phyloP scores from a whole-genome alignment of 768 basidiomycete species.

The Suillus subalutaceus region DNA sequence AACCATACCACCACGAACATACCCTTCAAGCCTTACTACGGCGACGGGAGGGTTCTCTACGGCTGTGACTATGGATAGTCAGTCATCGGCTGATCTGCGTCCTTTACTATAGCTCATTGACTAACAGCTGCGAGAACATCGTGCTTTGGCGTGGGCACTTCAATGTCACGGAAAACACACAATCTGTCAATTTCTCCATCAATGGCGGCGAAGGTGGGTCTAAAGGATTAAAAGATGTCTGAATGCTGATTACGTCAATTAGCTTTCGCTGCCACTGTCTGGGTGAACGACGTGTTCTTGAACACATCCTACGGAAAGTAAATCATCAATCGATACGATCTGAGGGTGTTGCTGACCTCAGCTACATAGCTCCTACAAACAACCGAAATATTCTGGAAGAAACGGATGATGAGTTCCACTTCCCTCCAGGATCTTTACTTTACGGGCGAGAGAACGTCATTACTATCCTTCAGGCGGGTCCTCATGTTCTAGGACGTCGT shows the following conservation, averaged over 20 bases:
- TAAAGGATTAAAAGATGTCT: neutral
- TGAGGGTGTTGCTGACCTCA: neutral
- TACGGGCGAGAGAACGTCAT: slow-evolving; percentile 69
- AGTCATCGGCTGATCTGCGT: slow-evolving; percentile 27
- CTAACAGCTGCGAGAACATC: slow-evolving; percentile 73
- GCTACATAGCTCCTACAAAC: slow-evolving; percentile 60
- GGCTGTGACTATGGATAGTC: slow-evolving; percentile 89
- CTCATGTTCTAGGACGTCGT: neutral
- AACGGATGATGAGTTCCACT: slow-evolving; percentile 65
- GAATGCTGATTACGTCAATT: neutral
- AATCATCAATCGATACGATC: slow-evolving; percentile 22
- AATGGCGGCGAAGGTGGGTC: slow-evolving; percentile 75
- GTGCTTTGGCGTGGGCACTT: slow-evolving; percentile 88
- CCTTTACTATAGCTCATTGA: slow-evolving; percentile 13
- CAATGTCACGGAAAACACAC: slow-evolving; percentile 57
- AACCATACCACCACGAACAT: slow-evolving; percentile 75
- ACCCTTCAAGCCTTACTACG: slow-evolving; percentile 68
- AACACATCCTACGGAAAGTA: slow-evolving; percentile 77
- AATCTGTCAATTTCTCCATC: slow-evolving; percentile 72
- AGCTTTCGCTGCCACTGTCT: slow-evolving; percentile 83
- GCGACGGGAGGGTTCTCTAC: slow-evolving; percentile 78
- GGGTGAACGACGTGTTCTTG: slow-evolving; percentile 75
- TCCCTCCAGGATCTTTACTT: slow-evolving; percentile 58
- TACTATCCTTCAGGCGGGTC: slow-evolving; percentile 68
- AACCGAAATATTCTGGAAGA: slow-evolving; percentile 62